These are phyloP conservation scores for Naumovozyma dairenensis DNA, from an alignment of 805 yeast genomes.

Conservation along the genomic window DNA sequence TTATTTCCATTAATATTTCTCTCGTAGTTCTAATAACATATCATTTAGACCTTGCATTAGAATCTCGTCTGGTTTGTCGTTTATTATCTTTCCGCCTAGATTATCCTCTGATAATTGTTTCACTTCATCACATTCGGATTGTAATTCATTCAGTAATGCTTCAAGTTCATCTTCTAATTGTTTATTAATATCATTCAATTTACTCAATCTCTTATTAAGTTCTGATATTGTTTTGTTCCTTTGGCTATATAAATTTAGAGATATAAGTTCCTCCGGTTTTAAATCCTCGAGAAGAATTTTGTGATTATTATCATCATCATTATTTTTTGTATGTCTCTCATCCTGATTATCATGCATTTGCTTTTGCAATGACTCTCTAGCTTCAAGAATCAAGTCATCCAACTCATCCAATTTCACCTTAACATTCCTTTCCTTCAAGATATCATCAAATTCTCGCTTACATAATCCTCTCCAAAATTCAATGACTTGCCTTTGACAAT, in stretches of 20 bases:
- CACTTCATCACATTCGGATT: constrained; percentile 18
- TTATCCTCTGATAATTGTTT: constrained; percentile 10
- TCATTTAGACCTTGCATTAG: constrained; percentile 20
- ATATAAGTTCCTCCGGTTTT: constrained; percentile 18
- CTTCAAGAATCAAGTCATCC: constrained; percentile 31
- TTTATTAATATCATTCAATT: constrained; percentile 15
- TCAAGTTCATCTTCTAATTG: constrained; percentile 18
- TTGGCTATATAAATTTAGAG: constrained; percentile 18
- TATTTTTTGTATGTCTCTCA: constrained; percentile 3
- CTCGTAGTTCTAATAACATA: constrained; percentile 21
- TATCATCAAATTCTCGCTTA: constrained; percentile 43
- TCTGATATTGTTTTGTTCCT: constrained; percentile 15
- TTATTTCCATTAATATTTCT: too few species aligned
- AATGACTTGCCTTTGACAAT: constrained; percentile 43
- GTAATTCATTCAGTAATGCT: constrained; percentile 13
- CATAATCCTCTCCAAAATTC: constrained; percentile 43
- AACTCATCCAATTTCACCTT: constrained; percentile 30
- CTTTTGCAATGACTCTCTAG: constrained; percentile 19
- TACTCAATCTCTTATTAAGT: constrained; percentile 16
- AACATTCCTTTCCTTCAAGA: constrained; percentile 38
- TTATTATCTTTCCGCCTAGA: constrained; percentile 18
- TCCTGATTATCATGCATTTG: constrained; percentile 2
- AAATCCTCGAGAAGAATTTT: constrained; percentile 15
- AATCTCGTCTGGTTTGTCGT: constrained; percentile 13
- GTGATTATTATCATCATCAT: constrained; percentile 1